Evolutionary conservation across 2,329 filamentous ascomycete genomes (phyloP).

Genomic region (Pezizomycotina sp.): DNA sequence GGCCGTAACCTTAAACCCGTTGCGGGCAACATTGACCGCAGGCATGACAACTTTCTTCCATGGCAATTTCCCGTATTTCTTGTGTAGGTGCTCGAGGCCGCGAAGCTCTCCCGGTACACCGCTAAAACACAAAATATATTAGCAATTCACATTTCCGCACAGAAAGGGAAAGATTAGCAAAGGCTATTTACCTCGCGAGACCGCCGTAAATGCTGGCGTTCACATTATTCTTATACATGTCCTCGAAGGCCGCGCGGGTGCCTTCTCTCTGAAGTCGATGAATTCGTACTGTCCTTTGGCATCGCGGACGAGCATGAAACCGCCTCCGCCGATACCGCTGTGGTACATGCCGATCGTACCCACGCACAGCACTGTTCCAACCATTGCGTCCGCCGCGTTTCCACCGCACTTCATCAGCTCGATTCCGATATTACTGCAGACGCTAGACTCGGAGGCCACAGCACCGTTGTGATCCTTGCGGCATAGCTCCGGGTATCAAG

Average conservation of each 20-base stretch:
- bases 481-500: too few species aligned
- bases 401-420: conserved; percentile 46
- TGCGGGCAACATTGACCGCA: conserved; percentile 53
- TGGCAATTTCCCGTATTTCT: conserved; percentile 41
- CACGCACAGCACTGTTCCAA: conserved; percentile 58
- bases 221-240: conserved; percentile 68
- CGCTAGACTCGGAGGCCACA: conserved; percentile 50
- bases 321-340: conserved; percentile 66
- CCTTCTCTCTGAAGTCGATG: conserved; percentile 79
- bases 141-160: conserved; percentile 5
- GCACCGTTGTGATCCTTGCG: conserved; percentile 37
- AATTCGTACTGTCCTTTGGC: conserved; percentile 62
- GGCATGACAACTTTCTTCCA: conserved; percentile 60
- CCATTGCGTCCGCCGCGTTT: conserved; percentile 60
- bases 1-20: conserved; percentile 56
- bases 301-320: conserved; percentile 68
- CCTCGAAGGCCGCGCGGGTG: conserved; percentile 64
- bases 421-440: conserved; percentile 54
- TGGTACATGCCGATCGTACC: conserved; percentile 44
- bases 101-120: conserved; percentile 38
- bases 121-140: conserved; percentile 29
- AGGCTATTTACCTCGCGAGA: conserved; percentile 39
- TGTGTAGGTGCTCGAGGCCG: conserved; percentile 29
- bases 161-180: conserved; percentile 1
- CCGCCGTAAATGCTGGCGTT: conserved; percentile 53